These are phyloP conservation scores for Dianthus caryophyllus DNA, from an alignment of 148 eudicot species.

Conservation along the genomic window DNA sequence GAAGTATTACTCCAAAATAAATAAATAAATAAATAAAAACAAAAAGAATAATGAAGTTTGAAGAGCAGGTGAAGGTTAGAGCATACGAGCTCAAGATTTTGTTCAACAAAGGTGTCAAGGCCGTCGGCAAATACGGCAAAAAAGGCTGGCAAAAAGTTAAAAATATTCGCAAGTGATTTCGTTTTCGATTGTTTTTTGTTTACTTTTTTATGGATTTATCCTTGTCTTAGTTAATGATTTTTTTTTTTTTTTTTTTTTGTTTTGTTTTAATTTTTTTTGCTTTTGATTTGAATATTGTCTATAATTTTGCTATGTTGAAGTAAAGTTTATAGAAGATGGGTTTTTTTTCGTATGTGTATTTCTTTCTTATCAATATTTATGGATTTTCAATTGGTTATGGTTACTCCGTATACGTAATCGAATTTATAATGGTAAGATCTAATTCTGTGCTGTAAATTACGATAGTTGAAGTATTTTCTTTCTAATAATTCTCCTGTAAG, in stretches of 20 bases:
- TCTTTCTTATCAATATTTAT: too few species aligned
- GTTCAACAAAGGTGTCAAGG: slow-evolving; percentile 48
- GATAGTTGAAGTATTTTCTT: too few species aligned
- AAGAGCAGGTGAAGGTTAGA: slow-evolving; percentile 57
- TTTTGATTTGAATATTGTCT: neutral
- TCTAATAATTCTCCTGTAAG: too few species aligned
- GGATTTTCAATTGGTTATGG: too few species aligned
- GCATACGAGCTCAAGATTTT: slow-evolving; percentile 42
- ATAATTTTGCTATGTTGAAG: neutral
- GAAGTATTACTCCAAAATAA: too few species aligned
- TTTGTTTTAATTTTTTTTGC: neutral
- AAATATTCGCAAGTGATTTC: slow-evolving; percentile 28
- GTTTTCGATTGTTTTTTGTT: neutral
- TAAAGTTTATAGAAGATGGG: neutral
- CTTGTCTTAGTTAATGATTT: too few species aligned
- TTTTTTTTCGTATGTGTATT: too few species aligned
- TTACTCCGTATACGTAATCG: too few species aligned
- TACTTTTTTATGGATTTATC: neutral
- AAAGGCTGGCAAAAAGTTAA: slow-evolving; percentile 71
- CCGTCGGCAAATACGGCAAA: slow-evolving; percentile 50
- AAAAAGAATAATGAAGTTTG: slow-evolving; percentile 45
- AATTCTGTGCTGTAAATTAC: too few species aligned
- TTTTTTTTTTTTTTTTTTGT: too few species aligned
- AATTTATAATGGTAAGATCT: too few species aligned
- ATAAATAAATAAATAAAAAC: too few species aligned